phyloP scores from a whole-genome alignment of 805 yeast species.

The Candida maltosa region DNA sequence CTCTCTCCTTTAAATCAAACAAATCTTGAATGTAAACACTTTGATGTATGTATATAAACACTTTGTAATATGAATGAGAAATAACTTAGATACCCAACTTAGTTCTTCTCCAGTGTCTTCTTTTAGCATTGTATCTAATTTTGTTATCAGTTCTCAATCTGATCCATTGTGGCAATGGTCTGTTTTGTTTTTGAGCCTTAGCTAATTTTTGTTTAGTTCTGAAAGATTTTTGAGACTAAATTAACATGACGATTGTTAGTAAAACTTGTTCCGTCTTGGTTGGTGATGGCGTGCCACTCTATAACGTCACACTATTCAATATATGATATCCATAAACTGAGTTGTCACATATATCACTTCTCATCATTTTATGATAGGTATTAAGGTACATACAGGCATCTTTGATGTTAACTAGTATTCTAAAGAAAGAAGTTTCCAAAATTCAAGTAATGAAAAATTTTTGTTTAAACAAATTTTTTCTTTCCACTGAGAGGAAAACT shows the following conservation, averaged over 20 bases:
- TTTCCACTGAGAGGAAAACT: slow-evolving; percentile 1
- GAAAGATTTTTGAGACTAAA: slow-evolving; percentile 90
- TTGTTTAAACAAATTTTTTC: slow-evolving; percentile 1
- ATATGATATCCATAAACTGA: too few relatives aligned
- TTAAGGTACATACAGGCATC: slow-evolving; percentile 41
- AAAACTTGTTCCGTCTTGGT: too few relatives aligned
- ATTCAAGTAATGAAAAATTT: not conserved
- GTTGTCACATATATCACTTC: too few relatives aligned
- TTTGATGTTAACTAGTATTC: slow-evolving; percentile 5
- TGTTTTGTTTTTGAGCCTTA: slow-evolving; percentile 97
- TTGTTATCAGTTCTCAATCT: slow-evolving; percentile 97
- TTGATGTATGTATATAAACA: too few relatives aligned
- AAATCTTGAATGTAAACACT: not conserved
- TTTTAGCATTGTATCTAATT: slow-evolving; percentile 98
- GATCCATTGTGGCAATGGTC: slow-evolving; percentile 99
- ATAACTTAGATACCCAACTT: slow-evolving; percentile 84
- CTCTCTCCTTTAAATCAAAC: too few relatives aligned
- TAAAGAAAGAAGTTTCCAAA: not conserved
- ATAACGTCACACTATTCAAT: too few relatives aligned
- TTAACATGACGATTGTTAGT: too few relatives aligned
- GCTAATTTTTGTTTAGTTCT: slow-evolving; percentile 97
- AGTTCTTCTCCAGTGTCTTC: slow-evolving; percentile 99
- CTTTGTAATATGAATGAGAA: slow-evolving; percentile 2
- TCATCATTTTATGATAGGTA: too few relatives aligned
- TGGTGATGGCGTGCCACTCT: too few relatives aligned